Conservation (phyloP, 2,329 filamentous ascomycete genomes). For the Hypoxylon sp. region DNA sequence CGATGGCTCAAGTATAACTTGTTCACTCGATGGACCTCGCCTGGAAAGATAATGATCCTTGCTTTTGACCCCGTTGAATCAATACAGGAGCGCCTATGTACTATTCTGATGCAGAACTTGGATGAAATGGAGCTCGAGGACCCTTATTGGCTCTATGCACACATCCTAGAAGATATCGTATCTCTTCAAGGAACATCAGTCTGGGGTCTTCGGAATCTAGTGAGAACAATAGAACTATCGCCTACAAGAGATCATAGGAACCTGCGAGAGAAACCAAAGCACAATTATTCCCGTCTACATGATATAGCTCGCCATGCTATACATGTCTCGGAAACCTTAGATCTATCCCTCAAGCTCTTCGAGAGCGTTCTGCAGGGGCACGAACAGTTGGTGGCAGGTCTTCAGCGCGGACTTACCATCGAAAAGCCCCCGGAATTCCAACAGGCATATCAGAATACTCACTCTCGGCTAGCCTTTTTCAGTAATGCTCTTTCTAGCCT, state of each 20-base stretch:
- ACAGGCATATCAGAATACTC: not conserved
- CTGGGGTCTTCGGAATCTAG: conserved; percentile 15
- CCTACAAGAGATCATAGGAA: conserved; percentile 20
- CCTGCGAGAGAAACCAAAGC: conserved; percentile 14
- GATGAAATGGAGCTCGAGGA: conserved; percentile 7
- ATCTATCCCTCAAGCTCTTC: conserved; percentile 16
- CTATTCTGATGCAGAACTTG: not conserved
- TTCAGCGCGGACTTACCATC: not conserved
- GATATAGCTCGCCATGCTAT: conserved; percentile 26
- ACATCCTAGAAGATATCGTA: conserved; percentile 18
- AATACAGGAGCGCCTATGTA: not conserved
- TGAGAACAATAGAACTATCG: conserved; percentile 23
- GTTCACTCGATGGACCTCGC: conserved; percentile 10
- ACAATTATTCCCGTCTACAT: conserved; percentile 18
- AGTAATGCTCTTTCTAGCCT: conserved; percentile 20
- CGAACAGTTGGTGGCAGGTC: not conserved
- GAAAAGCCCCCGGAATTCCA: not conserved
- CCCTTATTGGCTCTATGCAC: conserved; percentile 19
- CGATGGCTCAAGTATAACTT: conserved; percentile 17
- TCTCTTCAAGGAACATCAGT: conserved; percentile 15
- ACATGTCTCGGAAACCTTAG: conserved; percentile 23
- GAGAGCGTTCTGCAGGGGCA: conserved; percentile 10
- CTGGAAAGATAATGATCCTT: conserved; percentile 5
- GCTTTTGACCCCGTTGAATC: conserved; percentile 10
- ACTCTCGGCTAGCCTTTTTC: conserved; percentile 19